Evolutionary conservation across 179 eudicot species (phyloP).

Genomic region (Heliamphora pulchella): DNA sequence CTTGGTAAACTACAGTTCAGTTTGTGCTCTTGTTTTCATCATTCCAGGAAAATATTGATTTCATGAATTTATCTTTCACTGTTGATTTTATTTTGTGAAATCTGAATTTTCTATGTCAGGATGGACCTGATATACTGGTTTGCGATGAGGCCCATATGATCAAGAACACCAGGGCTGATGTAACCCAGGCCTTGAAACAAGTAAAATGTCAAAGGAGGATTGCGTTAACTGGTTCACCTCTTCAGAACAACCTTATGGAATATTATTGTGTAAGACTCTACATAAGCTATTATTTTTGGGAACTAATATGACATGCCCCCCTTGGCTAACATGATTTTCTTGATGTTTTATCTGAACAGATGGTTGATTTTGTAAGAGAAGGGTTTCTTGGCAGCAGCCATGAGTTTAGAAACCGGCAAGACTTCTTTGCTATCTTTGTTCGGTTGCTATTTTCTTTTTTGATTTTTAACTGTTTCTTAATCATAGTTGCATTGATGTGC

Average conservation of each 20-base stretch:
- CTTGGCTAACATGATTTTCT: slow-evolving; percentile 10
- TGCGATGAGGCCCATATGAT: slow-evolving; percentile 99
- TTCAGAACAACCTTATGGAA: slow-evolving; percentile 99
- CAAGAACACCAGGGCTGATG: slow-evolving; percentile 85
- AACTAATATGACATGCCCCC: slow-evolving; percentile 1
- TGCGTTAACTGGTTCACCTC: slow-evolving; percentile 98
- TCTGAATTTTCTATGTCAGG: slow-evolving; percentile 35
- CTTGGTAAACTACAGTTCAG: background rate
- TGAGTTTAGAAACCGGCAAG: slow-evolving; percentile 94
- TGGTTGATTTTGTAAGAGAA: slow-evolving; percentile 99
- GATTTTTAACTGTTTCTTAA: slow-evolving; percentile 12
- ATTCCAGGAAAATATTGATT: background rate
- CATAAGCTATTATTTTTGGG: background rate
- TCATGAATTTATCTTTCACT: background rate
- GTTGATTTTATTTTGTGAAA: background rate
- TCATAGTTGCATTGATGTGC: slow-evolving; percentile 26
- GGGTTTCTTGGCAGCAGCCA: slow-evolving; percentile 96
- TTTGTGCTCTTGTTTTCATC: background rate
- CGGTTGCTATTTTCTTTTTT: background rate
- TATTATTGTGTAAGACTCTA: slow-evolving; percentile 77
- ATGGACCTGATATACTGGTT: slow-evolving; percentile 95
- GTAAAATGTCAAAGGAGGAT: slow-evolving; percentile 93
- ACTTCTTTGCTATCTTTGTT: slow-evolving; percentile 2
- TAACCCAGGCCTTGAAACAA: slow-evolving; percentile 87
- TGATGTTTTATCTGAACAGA: slow-evolving; percentile 40